phyloP scores from a whole-genome alignment of 306 rosid genomes.

The Prinsepia uniflora region DNA sequence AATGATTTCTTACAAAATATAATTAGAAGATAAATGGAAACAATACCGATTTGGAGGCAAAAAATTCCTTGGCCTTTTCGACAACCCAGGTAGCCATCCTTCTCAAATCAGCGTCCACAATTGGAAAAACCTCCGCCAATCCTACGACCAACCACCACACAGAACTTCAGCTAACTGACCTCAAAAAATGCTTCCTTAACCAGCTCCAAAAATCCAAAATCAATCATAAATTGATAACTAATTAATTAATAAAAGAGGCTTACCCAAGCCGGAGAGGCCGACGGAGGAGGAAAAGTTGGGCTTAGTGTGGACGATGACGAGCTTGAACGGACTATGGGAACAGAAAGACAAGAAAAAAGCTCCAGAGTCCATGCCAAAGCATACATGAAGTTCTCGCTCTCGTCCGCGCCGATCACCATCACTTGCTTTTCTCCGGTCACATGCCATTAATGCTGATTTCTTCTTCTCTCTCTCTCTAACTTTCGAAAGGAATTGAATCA shows the following conservation, averaged over 20 bases:
- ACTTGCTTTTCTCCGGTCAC: slow-evolving; percentile 46
- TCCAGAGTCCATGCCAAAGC: slow-evolving; percentile 66
- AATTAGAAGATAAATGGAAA: neutral
- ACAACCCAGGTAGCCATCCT: slow-evolving; percentile 31
- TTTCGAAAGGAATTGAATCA: neutral
- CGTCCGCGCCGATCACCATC: slow-evolving; percentile 67
- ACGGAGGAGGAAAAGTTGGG: slow-evolving; percentile 38
- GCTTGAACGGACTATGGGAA: slow-evolving; percentile 37
- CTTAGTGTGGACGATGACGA: slow-evolving; percentile 59
- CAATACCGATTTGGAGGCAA: slow-evolving; percentile 42
- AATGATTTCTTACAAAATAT: too few relatives aligned
- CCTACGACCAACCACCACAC: slow-evolving; percentile 24
- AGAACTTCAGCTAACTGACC: neutral
- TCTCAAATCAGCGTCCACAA: slow-evolving; percentile 50
- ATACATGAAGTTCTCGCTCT: slow-evolving; percentile 49
- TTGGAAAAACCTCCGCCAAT: slow-evolving; percentile 48
- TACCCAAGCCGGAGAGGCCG: slow-evolving; percentile 75
- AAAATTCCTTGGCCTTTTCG: slow-evolving; percentile 38
- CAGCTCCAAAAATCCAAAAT: too few relatives aligned
- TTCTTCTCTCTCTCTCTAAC: neutral
- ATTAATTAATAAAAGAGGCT: neutral
- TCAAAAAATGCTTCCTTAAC: too few relatives aligned
- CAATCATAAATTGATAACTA: neutral
- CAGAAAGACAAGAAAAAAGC: slow-evolving; percentile 33
- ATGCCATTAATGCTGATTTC: slow-evolving; percentile 12